Base-by-base conservation (phyloP, 225 moss, liverwort and hornwort species). In the Pseudisothecium myosuroides region DNA sequence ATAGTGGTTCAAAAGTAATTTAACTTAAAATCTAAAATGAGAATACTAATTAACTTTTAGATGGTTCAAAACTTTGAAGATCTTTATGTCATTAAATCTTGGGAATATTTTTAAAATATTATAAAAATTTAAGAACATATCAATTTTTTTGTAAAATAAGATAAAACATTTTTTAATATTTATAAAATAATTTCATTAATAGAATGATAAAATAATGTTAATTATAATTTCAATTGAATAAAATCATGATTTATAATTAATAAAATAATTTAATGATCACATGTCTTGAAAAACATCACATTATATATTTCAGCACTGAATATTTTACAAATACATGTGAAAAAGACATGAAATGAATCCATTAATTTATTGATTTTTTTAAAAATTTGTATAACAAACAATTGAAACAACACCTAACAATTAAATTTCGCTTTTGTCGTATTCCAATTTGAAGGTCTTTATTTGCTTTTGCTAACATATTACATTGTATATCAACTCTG, bases 361-460 rank as follows among this genome's bases (percentile, higher is more conserved):
- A 17, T 16, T 5, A 13, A 43, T 34, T 72, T 14, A 41, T 58
- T 72, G 5, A 19, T 20, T 39, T 10, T 20, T 39, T 9, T 2
- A 17, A 31, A 36, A 18, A 12, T 3, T 37, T 8, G 14, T 0
- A 52, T 27, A 65, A 12, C 17, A 58, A 21, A 12, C 3, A 76
- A 65, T 54, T 9, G 12, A 87, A 86, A 36, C 36, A 60, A 58
- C 18, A 97, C 98, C 96, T 96, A 23, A 91, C 43, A 65, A 99
- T 94, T 5, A 96, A 90, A 39, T 93, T 95, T 85, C 45, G 93
- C 80, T 97, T 99, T 76, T 92, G 89, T 12, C 32, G 73, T 12
- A 99, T 93, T 73, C 87, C 89, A 59, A 89, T 95, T 32, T 92
- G 93, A 11, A 97, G 79, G n/a, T 96, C 93, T 82, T 95, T 96